Evolutionary conservation across 495 filamentous ascomycete species (phyloP).

Genomic region (Penicillium canariense): DNA sequence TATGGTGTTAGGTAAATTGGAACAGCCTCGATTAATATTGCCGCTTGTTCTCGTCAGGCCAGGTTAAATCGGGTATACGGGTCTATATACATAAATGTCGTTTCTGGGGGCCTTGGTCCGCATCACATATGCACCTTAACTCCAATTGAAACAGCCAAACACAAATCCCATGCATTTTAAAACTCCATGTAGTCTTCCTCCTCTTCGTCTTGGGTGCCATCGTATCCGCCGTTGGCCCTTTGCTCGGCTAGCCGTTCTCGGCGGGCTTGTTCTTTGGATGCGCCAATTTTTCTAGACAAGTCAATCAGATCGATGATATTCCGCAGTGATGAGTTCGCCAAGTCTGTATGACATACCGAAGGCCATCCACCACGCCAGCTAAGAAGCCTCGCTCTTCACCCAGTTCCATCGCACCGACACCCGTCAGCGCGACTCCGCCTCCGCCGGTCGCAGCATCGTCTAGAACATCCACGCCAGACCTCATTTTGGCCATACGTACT

Average conservation of each 20-base stretch:
- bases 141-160: constrained; percentile 18
- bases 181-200: constrained; percentile 52
- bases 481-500: constrained; percentile 84
- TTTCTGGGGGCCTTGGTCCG: constrained; percentile 19
- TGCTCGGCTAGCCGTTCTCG: constrained; percentile 47
- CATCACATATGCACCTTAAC: constrained; percentile 29
- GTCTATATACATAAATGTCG: constrained; percentile 32
- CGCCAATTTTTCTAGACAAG: constrained; percentile 39
- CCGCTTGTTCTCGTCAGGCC: constrained; percentile 13
- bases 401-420: constrained; percentile 88
- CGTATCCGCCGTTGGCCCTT: constrained; percentile 39
- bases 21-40: constrained; percentile 26
- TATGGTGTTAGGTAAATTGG: constrained; percentile 41
- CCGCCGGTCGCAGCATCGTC: constrained; percentile 60
- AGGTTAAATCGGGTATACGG: constrained; percentile 38
- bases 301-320: constrained; percentile 1
- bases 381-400: constrained; percentile 84
- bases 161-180: constrained; percentile 20
- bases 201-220: constrained; percentile 43
- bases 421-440: constrained; percentile 71
- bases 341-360: constrained; percentile 50
- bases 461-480: constrained; percentile 66
- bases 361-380: constrained; percentile 78
- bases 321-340: background rate
- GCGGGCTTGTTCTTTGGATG: constrained; percentile 48